Evolutionary conservation across 2,329 filamentous ascomycete genomes (phyloP).

Genomic region (Tolypocladium inflatum): DNA sequence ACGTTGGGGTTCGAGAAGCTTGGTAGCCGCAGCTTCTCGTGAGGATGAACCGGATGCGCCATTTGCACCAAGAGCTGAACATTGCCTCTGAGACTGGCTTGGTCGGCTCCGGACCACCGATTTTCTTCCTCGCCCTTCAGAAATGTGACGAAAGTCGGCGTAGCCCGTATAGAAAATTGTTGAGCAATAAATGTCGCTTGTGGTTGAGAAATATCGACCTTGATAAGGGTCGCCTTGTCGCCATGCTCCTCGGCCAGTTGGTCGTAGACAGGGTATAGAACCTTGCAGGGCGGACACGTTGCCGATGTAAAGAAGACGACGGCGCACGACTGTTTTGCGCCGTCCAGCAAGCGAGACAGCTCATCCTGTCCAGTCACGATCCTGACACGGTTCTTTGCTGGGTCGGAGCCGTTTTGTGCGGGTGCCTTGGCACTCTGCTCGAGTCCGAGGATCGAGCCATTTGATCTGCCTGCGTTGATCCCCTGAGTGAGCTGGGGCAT

Average conservation of each 20-base stretch:
- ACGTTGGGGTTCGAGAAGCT: constrained; percentile 54
- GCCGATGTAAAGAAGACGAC: constrained; percentile 89
- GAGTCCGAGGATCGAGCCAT: constrained; percentile 44
- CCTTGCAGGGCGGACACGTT: constrained; percentile 76
- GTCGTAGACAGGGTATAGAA: constrained; percentile 74
- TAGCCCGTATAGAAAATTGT: constrained; percentile 61
- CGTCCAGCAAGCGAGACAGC: constrained; percentile 28
- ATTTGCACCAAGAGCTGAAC: constrained; percentile 66
- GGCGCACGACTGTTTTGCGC: constrained; percentile 60
- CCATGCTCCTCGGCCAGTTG: constrained; percentile 66
- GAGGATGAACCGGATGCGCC: constrained; percentile 67
- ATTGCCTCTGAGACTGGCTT: constrained; percentile 57
- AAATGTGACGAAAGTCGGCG: constrained; percentile 85
- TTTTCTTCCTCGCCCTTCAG: constrained; percentile 66
- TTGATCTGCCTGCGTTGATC: constrained; percentile 37
- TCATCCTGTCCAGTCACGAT: constrained; percentile 40
- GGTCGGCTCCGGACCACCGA: constrained; percentile 72
- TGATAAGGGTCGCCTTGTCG: constrained; percentile 62
- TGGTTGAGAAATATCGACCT: constrained; percentile 66
- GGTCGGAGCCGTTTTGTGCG: not conserved
- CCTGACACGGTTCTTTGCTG: constrained; percentile 35
- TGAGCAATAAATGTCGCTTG: constrained; percentile 53
- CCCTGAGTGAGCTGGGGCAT: constrained; percentile 56
- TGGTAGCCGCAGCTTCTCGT: constrained; percentile 61
- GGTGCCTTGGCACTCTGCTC: constrained; percentile 25